phyloP scores from a whole-genome alignment of 495 filamentous ascomycete species.

The Aspergillus cristatus region DNA sequence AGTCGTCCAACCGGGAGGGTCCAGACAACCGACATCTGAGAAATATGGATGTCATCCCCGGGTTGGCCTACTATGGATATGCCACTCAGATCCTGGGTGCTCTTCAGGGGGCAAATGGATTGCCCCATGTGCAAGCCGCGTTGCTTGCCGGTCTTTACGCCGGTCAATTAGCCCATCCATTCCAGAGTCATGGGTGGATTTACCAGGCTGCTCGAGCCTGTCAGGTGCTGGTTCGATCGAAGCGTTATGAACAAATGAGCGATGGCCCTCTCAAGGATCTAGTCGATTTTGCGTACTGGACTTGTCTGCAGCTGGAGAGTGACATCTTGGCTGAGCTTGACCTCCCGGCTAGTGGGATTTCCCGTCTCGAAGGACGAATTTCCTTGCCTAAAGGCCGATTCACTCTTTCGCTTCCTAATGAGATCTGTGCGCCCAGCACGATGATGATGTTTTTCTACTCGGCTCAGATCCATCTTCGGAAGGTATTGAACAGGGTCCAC shows the following conservation, averaged over 20 bases:
- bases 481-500: conserved; percentile 76
- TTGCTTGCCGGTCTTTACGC: conserved; percentile 83
- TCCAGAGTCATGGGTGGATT: conserved; percentile 89
- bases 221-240: conserved; percentile 67
- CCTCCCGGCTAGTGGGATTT: conserved; percentile 68
- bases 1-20: conserved; percentile 2
- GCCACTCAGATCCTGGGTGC: conserved; percentile 82
- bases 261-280: conserved; percentile 35
- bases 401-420: conserved; percentile 23
- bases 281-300: conserved; percentile 81
- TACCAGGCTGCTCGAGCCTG: conserved; percentile 65
- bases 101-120: conserved; percentile 63
- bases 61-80: conserved; percentile 77
- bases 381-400: conserved; percentile 44
- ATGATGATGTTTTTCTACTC: conserved; percentile 70
- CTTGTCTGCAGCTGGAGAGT: conserved; percentile 88
- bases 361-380: conserved; percentile 61
- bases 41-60: conserved; percentile 85
- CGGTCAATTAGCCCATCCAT: conserved; percentile 74
- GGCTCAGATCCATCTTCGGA: conserved; percentile 77
- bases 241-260: conserved; percentile 24
- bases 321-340: conserved; percentile 89
- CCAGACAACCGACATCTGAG: conserved; percentile 19
- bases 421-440: conserved; percentile 23
- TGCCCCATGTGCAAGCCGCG: conserved; percentile 76